These are phyloP conservation scores for Alternaria triticimaculans DNA, from an alignment of 2,329 filamentous ascomycete genomes.

Conservation along the genomic window DNA sequence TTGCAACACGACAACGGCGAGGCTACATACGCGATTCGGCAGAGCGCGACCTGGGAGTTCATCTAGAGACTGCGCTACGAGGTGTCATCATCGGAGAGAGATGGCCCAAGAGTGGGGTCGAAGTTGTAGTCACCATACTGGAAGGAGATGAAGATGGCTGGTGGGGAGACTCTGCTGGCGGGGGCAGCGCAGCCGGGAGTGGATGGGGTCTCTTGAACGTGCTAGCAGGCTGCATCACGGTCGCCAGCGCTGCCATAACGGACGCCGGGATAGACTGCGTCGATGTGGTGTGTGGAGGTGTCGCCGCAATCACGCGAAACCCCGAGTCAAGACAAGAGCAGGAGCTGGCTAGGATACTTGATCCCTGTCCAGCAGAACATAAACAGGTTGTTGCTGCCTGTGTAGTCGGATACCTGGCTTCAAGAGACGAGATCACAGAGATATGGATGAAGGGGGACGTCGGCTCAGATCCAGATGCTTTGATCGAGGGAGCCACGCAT, in stretches of 20 bases:
- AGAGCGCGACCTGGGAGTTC: slow-evolving; percentile 88
- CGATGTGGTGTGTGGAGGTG: slow-evolving; percentile 86
- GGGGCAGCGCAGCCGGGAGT: slow-evolving; percentile 59
- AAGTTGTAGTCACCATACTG: slow-evolving; percentile 89
- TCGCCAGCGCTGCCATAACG: slow-evolving; percentile 87
- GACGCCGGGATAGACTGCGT: slow-evolving; percentile 97
- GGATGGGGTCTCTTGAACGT: slow-evolving; percentile 92
- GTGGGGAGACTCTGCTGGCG: slow-evolving; percentile 60
- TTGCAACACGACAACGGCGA: slow-evolving; percentile 80
- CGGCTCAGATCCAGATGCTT: slow-evolving; percentile 56
- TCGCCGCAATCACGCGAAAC: slow-evolving; percentile 74
- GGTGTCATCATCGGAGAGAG: slow-evolving; percentile 90
- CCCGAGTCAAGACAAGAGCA: slow-evolving; percentile 28
- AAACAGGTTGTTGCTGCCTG: slow-evolving; percentile 79
- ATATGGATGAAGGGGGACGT: slow-evolving; percentile 86
- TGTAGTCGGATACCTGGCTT: slow-evolving; percentile 87
- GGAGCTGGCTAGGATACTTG: slow-evolving; percentile 67
- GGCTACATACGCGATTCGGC: slow-evolving; percentile 85
- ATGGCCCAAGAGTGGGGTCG: slow-evolving; percentile 99
- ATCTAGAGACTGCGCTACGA: slow-evolving; percentile 87
- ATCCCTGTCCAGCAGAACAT: slow-evolving; percentile 84
- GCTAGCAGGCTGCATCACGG: slow-evolving; percentile 88
- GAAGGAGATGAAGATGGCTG: slow-evolving; percentile 87
- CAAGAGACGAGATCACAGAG: slow-evolving; percentile 89
- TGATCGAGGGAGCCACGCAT: slow-evolving; percentile 69